Base-by-base conservation (phyloP, 805 yeast genomes). In the Nakazawaea sp. region DNA sequence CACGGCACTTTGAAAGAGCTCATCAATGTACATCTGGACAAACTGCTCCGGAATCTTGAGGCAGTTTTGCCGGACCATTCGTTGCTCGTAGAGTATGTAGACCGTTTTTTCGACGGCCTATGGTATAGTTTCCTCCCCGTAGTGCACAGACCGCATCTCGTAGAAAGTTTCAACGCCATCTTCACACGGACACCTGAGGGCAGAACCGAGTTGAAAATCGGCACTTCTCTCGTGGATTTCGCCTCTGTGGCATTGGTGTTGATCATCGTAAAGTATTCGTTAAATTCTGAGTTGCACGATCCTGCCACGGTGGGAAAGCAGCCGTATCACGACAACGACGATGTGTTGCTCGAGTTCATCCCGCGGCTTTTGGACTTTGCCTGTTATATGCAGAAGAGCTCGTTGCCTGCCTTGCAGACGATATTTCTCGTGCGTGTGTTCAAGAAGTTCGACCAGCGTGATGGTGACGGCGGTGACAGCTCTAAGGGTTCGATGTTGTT, bases 101-200 rank as follows among this genome's bases (percentile, higher is more conserved):
- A 30, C 17, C 6, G 16, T 11, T 30, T 9, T 13, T 30, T 30
- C 15, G 13, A 30, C 24, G 33, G 33, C 8, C 6, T 18, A 5
- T 58, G 62, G 18, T 46, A 35, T 9, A 62, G 47, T 1, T 63
- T 45, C 38, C 59, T 63, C 1, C 68, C 70, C 4, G 61, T 55
- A 7, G 62, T 58, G 1, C 66, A 60, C 4, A 62, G 36, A 2
- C 65, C 57, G 1, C 66, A 64, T 27, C 60, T 30, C 12, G 4
- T 30, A 15, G 5, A 7, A 15, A 9, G 24, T 11, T 36, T 36
- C 20, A n/a, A 30, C 7, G 5, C 11, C 8, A 30, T 36, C 3
- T 30, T 24, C 19, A 21, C 21, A 12, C 4, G 20, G 4, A n/a
- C 12, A 3, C 18, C 17, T 8, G 13, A 7, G 5, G 30, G 26